A percentile compares a stretch with the other conserved stretches of the same genome.
phyloP scores from a whole-genome alignment of 2,329 filamentous ascomycete species.

The Ophidiomyces ophidiicola region DNA sequence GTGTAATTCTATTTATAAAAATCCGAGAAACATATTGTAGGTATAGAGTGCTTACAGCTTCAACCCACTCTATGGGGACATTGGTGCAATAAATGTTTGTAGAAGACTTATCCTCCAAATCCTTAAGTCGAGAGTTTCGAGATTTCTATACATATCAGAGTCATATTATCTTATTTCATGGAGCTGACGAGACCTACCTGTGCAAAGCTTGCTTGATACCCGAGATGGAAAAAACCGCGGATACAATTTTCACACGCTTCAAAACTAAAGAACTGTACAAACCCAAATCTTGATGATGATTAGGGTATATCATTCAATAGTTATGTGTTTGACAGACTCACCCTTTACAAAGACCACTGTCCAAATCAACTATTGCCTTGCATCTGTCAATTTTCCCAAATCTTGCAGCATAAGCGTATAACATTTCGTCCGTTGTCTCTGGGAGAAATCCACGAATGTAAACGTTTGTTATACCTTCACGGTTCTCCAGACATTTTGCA shows the following conservation, averaged over 20 bases:
- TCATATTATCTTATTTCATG: conserved; percentile 14
- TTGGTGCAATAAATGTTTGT: conserved; percentile 98
- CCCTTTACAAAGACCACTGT: conserved; percentile 93
- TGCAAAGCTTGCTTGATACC: conserved; percentile 96
- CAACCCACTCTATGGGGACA: conserved; percentile 79
- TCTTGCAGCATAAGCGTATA: conserved; percentile 68
- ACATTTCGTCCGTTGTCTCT: conserved; percentile 83
- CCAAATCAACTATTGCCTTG: conserved; percentile 95
- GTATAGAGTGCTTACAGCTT: conserved; percentile 62
- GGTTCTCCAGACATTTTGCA: conserved; percentile 88
- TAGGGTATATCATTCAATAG: conserved; percentile 19
- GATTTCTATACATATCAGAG: conserved; percentile 56
- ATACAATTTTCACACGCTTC: conserved; percentile 92
- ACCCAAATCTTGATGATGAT: conserved; percentile 62
- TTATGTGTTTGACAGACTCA: conserved; percentile 34
- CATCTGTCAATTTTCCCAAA: conserved; percentile 93
- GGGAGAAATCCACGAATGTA: conserved; percentile 95
- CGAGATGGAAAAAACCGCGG: conserved; percentile 82
- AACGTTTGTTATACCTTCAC: conserved; percentile 90
- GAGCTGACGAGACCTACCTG: conserved; percentile 45
- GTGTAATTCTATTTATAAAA: conserved; percentile 15
- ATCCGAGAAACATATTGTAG: background rate
- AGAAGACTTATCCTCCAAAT: conserved; percentile 74
- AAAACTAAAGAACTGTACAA: conserved; percentile 85
- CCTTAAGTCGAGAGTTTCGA: conserved; percentile 96